A percentile compares a stretch with the other conserved stretches of the same genome.
Conservation (phyloP, 257 asterid species). For the Lycium barbarum region DNA sequence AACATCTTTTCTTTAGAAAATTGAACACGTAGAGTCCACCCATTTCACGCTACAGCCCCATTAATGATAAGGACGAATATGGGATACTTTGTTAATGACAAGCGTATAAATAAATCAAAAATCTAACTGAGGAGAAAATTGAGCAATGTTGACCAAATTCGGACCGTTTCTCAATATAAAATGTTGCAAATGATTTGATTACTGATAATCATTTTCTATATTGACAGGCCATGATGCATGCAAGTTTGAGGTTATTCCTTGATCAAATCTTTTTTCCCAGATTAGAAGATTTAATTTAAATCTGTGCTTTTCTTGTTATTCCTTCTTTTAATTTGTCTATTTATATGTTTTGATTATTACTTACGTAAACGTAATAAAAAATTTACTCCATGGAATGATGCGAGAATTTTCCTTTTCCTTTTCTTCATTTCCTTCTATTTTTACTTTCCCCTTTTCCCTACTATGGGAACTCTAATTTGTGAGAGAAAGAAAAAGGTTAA, state of each 20-base stretch:
- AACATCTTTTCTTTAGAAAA: no score
- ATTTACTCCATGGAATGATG: background rate
- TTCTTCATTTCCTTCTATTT: no score
- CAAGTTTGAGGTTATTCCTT: constrained; percentile 66
- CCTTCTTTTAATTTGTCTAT: background rate
- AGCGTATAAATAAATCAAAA: no score
- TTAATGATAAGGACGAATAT: no score
- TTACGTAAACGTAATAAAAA: background rate
- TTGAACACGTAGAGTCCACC: no score
- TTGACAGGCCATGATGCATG: constrained; percentile 75
- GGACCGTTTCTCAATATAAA: background rate
- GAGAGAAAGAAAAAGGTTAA: no score
- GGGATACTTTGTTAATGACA: no score
- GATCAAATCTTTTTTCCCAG: constrained; percentile 27
- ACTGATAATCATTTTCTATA: background rate
- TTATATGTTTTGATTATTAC: background rate
- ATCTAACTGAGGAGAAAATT: no score
- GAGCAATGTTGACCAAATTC: no score
- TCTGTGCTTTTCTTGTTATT: background rate
- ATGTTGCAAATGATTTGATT: background rate
- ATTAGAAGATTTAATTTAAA: background rate
- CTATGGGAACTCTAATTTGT: no score
- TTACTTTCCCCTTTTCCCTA: background rate
- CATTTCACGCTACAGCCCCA: no score
- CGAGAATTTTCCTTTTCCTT: background rate